Conservation (phyloP, 2,329 filamentous ascomycete genomes). For the Colletotrichum agaves region DNA sequence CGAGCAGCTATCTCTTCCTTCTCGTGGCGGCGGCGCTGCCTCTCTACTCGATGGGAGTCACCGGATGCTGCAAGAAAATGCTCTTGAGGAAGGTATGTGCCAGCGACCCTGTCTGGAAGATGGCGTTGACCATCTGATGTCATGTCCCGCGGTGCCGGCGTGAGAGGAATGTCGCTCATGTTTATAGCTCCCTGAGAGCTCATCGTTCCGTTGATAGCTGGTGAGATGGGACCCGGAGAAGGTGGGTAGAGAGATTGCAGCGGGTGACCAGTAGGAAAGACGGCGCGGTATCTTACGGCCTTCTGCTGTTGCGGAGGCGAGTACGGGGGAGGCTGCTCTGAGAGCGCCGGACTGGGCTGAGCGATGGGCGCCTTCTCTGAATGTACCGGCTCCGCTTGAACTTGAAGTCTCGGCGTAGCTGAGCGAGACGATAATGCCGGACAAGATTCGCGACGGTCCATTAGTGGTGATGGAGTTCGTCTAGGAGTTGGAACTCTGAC, state of each 20-base stretch:
- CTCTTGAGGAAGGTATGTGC: constrained; percentile 58
- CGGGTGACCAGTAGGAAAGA: constrained; percentile 66
- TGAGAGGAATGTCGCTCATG: constrained; percentile 68
- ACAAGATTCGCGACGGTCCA: constrained; percentile 36
- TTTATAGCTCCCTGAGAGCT: constrained; percentile 69
- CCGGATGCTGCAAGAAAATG: constrained; percentile 55
- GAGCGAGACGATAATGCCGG: constrained; percentile 45
- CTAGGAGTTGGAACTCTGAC: constrained; percentile 51
- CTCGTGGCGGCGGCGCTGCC: constrained; percentile 66
- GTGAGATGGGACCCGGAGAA: constrained; percentile 71
- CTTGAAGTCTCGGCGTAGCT: constrained; percentile 33
- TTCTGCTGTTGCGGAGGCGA: constrained; percentile 57
- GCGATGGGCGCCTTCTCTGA: constrained; percentile 27
- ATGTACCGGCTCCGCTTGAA: not conserved
- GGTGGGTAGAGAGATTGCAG: constrained; percentile 60
- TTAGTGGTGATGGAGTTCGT: constrained; percentile 46
- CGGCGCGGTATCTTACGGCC: constrained; percentile 64
- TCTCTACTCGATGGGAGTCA: constrained; percentile 58
- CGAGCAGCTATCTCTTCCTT: constrained; percentile 72
- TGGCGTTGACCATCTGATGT: constrained; percentile 37
- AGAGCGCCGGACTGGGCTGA: constrained; percentile 37
- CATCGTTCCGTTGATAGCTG: constrained; percentile 70
- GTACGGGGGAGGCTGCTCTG: constrained; percentile 65
- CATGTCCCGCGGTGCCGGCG: constrained; percentile 49
- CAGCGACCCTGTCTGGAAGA: constrained; percentile 57